Evolutionary conservation across 768 basidiomycete species (phyloP).

Genomic region (Asterophora parasitica): DNA sequence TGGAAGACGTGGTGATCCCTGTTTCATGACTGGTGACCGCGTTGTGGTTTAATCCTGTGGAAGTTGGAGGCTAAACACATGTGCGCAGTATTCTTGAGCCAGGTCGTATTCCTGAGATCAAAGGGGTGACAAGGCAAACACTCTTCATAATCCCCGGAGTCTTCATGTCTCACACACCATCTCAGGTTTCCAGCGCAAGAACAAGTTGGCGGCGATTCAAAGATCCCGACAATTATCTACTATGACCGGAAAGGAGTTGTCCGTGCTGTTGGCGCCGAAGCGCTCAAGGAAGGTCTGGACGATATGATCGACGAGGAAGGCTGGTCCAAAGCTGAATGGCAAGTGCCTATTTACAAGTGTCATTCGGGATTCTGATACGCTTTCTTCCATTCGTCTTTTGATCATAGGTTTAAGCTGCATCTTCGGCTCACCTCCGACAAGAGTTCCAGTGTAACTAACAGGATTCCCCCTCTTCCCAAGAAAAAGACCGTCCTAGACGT

Average conservation of each 20-base stretch:
- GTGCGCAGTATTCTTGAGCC: constrained; percentile 33
- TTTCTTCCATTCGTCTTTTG: too few relatives aligned
- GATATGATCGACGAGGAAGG: constrained; percentile 37
- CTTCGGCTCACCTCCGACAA: constrained; percentile 10
- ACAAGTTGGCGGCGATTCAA: constrained; percentile 36
- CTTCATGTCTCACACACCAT: too few relatives aligned
- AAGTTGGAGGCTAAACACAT: too few relatives aligned
- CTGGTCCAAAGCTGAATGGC: constrained; percentile 49
- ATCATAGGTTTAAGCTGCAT: constrained; percentile 26
- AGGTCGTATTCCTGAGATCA: constrained; percentile 29
- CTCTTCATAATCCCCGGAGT: constrained; percentile 18
- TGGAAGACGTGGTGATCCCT: too few relatives aligned
- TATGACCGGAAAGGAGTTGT: constrained; percentile 36
- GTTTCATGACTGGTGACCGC: too few relatives aligned
- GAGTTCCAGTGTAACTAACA: constrained; percentile 16
- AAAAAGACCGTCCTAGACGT: constrained; percentile 38
- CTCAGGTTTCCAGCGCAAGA: constrained; percentile 44
- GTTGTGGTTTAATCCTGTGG: too few relatives aligned
- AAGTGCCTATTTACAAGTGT: constrained; percentile 14
- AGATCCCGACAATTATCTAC: constrained; percentile 40
- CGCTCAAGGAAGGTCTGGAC: constrained; percentile 29
- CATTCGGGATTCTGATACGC: too few relatives aligned
- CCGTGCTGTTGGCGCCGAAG: constrained; percentile 42
- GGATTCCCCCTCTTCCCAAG: constrained; percentile 36
- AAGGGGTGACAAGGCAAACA: constrained; percentile 33